Evolutionary conservation across 2,329 filamentous ascomycete species (phyloP), one percentile per base, ranked within the genome.

Genomic region (Aureobasidium sp.): DNA sequence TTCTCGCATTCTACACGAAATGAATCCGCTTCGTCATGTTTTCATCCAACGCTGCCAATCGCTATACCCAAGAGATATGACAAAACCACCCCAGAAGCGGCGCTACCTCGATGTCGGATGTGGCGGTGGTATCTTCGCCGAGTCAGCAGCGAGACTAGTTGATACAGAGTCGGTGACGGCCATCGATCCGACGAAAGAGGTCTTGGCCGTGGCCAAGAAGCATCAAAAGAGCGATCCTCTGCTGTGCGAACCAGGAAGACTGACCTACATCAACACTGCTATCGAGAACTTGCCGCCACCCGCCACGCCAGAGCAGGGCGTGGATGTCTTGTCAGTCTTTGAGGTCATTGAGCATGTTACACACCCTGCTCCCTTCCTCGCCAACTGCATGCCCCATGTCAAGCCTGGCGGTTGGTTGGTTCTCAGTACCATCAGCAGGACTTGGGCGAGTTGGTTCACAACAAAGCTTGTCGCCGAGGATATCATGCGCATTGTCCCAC

Each of bases 321-420:
- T 86, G 76, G 91, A 97, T 72, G 76, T 97, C 1, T 86, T 99
- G 11, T 89, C 89, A 1, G 75, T 96, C 7, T 99, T 97, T 74
- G 94, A 99, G 75, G 94, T 99, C 5, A 83, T 99, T 61, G 94
- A 99, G 76, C 94, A 99, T 74, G 88, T 99, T 63, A 85, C 88
- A 62, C 79, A 85, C 25, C 91, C 91, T 0, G 83, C 84, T 0
- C 79, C 84, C 4, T 96, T 97, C 67, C 82, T 97, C 4, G 80
- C 86, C 55, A 79, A 81, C 2, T 87, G 90, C 64, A 79, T 89
- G 44, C 82, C 84, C 1, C 90, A 95, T 68, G 86, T 99, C 27
- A 87, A 85, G 66, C 93, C 93, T 0, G 94, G 94, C 1, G 94
- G 94, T 0, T 99, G 93, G 94, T 78, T 99, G 8, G 84, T 97